Base-by-base conservation (phyloP, 2,329 filamentous ascomycete species). In the Diaporthe sp. region DNA sequence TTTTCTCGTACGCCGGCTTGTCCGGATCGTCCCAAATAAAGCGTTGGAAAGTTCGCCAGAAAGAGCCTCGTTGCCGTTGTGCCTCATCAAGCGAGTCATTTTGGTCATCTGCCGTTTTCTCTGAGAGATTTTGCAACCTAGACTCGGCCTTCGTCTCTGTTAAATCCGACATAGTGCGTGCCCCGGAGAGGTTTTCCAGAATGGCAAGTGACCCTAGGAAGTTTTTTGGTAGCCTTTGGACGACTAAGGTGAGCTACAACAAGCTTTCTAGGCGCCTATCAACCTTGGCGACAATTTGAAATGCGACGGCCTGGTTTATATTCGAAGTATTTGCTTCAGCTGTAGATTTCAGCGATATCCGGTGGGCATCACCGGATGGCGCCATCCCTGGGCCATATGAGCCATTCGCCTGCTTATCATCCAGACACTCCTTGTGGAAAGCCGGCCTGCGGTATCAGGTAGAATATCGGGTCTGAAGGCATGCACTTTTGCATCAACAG, bases 21-120 rank as follows among this genome's bases (percentile, higher is more conserved):
- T 81, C 78, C 13, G 81, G 81, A 55, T 82, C 81, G 25, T 82
- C 81, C 81, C 81, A 82, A n/a, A 82, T 72, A 34, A 80, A 81
- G 42, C 80, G 61, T 68, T 80, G 79, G 1, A 80, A 51, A 0
- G 22, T 79, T 28, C 79, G 76, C 70, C 76, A 75, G 12, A 63
- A 71, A 5, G 72, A 57, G 7, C 44, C 31, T n/a, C 28, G 22
- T n/a, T 15, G 67, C 55, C 44, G 44, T 47, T 28, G 28, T 17
- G 31, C 12, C 10, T 20, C 28, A 34, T 31, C 9, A 10, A 47
- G 7, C 39, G 49, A 51, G n/a, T 55, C 25, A 3, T 20, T 37
- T 17, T 39, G 73, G 17, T 25, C 20, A 20, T 49, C 22, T 10
- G 4, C 47, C 17, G 39, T 28, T 13, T 65, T 65, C 5, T 65